A percentile compares a stretch with the other conserved stretches of the same genome.
phyloP scores from a whole-genome alignment of 805 yeast genomes.

The Tetrapisispora nanseiensis region DNA sequence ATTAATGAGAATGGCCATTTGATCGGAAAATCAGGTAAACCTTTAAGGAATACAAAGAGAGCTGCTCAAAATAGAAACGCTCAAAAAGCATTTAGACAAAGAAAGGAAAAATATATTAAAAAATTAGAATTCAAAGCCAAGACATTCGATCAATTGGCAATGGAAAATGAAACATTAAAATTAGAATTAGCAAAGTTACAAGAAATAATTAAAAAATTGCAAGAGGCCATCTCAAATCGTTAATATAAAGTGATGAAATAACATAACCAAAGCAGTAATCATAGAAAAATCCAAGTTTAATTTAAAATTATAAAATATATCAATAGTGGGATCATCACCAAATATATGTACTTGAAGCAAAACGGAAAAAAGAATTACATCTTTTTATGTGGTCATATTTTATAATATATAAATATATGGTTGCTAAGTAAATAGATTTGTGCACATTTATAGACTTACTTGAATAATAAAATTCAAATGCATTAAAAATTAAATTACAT shows the following conservation, averaged over 20 bases:
- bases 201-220: slow-evolving; percentile 2
- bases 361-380: too few species aligned
- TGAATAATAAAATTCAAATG: neutral
- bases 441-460: neutral
- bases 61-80: slow-evolving; percentile 91
- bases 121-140: slow-evolving; percentile 66
- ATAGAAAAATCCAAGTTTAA: too few species aligned
- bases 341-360: too few species aligned
- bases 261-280: too few species aligned
- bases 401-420: neutral
- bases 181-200: slow-evolving; percentile 10
- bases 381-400: too few species aligned
- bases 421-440: neutral
- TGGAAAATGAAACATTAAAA: slow-evolving; percentile 55
- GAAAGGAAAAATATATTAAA: slow-evolving; percentile 72
- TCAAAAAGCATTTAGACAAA: slow-evolving; percentile 80
- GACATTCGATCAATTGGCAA: slow-evolving; percentile 52
- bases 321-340: too few species aligned
- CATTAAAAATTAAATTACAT: slow-evolving; percentile 5
- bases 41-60: slow-evolving; percentile 49
- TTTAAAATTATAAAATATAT: too few species aligned
- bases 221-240: slow-evolving; percentile 3
- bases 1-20: slow-evolving; percentile 15
- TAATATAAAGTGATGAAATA: neutral
- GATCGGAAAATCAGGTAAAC: slow-evolving; percentile 22